Base-by-base conservation (phyloP, 2,329 filamentous ascomycete genomes). In the Fusarium globosum region DNA sequence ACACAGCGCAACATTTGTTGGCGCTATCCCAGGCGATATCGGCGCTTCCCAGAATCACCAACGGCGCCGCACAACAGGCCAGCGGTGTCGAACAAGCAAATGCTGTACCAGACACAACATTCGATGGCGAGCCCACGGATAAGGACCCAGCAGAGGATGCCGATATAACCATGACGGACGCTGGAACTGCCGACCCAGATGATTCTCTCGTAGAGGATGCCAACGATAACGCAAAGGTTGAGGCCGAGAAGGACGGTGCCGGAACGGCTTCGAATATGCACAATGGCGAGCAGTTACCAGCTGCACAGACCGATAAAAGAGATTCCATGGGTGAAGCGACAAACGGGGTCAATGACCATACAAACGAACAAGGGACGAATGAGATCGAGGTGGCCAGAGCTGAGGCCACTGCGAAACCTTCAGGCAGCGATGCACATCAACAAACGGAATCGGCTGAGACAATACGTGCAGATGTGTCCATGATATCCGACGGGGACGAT, bases 1-100 rank as follows among this genome's bases (percentile, higher is more conserved):
- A 84, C 53, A 80, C 86, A 14, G 81, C 82, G 28, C 82, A 80
- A 43, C 81, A 82, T 61, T 80, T 83, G 48, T 71, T 82, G 45
- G 79, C 74, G 38, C 64, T 80, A 18, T 76, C 79, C 26, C 77
- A 81, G 46, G 61, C 62, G 43, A 66, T 75, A 21, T 61, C 72
- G 16, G 35, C 48, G 26, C 57, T 74, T 41, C 70, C 69, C 18
- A 48, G 35, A 41, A 62, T 72, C 38, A 69, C 57, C 38, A 81
- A 80, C 45, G 80, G 80, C 30, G 73, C 76, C 13, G 35, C 63
- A 6, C 36, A 60, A n/a, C 56, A 56, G 26, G 72, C 76, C 42
- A 73, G 69, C 28, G 74, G 59, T 18, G 49, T 61, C 21, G 45
- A 63, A 33, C 11, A 51, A 16, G 64, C 28, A 45, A 57, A 60